A percentile compares a stretch with the other conserved stretches of the same genome.
Conservation (phyloP, 2,329 filamentous ascomycete genomes). For the Xylaria sp. region DNA sequence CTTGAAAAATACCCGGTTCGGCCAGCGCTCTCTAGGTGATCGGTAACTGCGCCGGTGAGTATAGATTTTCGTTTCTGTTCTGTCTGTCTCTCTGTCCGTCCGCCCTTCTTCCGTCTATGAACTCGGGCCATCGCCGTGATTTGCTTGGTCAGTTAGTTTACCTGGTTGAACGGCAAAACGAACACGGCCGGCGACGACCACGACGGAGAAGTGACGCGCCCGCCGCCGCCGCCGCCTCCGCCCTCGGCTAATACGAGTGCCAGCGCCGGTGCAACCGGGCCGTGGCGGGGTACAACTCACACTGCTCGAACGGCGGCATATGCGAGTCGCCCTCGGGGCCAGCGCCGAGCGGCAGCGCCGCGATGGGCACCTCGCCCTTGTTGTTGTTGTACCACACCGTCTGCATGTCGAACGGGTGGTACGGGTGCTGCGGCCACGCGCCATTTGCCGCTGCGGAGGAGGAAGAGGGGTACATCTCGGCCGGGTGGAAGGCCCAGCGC, state of each 20-base stretch:
- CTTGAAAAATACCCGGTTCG: too few species aligned
- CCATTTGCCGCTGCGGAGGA: conserved; percentile 2
- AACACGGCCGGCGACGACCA: too few species aligned
- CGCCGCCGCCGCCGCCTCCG: too few species aligned
- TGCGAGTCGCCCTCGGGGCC: conserved; percentile 45
- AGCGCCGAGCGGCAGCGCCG: conserved; percentile 45
- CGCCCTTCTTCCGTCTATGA: not conserved
- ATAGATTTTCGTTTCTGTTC: not conserved
- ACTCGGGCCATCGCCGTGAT: not conserved
- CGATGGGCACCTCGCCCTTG: conserved; percentile 28
- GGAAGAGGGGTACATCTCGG: conserved; percentile 2
- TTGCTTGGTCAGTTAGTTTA: too few species aligned
- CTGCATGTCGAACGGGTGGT: conserved; percentile 26
- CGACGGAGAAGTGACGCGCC: too few species aligned
- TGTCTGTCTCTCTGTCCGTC: not conserved
- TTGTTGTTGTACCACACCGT: conserved; percentile 17
- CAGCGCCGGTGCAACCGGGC: not conserved
- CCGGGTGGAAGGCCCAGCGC: conserved; percentile 18
- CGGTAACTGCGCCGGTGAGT: too few species aligned
- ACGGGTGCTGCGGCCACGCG: not conserved
- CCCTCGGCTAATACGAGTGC: conserved; percentile 2
- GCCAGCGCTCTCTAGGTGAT: too few species aligned
- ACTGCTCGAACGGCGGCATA: conserved; percentile 36
- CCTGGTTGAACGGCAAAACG: too few species aligned
- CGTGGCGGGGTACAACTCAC: conserved; percentile 21